phyloP scores from a whole-genome alignment of 768 basidiomycete species.

The Cubamyces lactineus region DNA sequence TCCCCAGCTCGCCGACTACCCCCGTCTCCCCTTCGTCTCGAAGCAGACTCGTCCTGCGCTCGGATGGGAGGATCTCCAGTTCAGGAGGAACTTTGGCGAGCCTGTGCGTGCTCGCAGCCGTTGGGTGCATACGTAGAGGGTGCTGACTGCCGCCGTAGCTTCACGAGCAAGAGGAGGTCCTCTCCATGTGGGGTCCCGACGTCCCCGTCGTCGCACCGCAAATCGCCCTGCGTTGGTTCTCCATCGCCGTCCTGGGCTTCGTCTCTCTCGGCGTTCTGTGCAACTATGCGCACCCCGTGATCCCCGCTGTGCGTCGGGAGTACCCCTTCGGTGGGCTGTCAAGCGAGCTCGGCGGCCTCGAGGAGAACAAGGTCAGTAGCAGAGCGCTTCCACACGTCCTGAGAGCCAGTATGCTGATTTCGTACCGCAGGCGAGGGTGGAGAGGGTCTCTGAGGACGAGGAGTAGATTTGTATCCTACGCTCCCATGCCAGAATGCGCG shows the following conservation, averaged over 20 bases:
- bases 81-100: conserved; percentile 83
- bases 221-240: conserved; percentile 66
- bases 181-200: conserved; percentile 91
- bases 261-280: conserved; percentile 62
- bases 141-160: conserved; percentile 47
- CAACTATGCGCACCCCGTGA: conserved; percentile 60
- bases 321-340: conserved; percentile 80
- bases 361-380: conserved; percentile 71
- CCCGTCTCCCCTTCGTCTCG: conserved; percentile 68
- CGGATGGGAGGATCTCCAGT: conserved; percentile 77
- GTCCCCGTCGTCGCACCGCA: conserved; percentile 61
- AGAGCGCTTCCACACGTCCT: neutral
- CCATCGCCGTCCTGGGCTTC: conserved; percentile 63
- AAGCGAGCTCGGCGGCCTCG: conserved; percentile 75
- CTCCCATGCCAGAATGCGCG: neutral
- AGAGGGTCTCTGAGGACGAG: conserved; percentile 37
- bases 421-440: conserved; percentile 41
- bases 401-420: neutral
- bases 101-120: conserved; percentile 49
- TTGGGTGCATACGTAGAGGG: neutral
- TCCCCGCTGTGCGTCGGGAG: conserved; percentile 68
- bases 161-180: conserved; percentile 78
- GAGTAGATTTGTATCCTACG: conserved; percentile 27
- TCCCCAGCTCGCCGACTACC: conserved; percentile 75
- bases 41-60: conserved; percentile 62